A percentile compares a stretch with the other conserved stretches of the same genome.
Conservation (phyloP, 305 asterid genomes). For the Solanum hybrid region DNA sequence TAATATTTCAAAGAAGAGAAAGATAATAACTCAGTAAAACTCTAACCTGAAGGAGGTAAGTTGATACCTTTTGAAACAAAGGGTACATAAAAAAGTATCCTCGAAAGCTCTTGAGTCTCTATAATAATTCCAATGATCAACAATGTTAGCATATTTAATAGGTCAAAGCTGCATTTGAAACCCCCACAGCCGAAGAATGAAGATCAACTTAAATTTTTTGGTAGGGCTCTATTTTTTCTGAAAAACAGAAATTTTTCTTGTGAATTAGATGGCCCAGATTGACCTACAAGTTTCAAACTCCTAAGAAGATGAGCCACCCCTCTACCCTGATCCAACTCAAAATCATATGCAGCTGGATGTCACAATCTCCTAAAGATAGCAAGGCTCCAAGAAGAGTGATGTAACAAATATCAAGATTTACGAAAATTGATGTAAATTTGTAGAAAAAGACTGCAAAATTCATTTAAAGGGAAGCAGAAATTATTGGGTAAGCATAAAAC, state of each 20-base stretch:
- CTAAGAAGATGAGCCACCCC: background rate
- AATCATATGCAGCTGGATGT: background rate
- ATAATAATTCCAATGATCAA: background rate
- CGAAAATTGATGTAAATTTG: too few species aligned
- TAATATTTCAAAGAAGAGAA: background rate
- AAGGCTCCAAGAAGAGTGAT: background rate
- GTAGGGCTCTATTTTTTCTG: background rate
- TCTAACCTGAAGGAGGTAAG: background rate
- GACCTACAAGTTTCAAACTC: background rate
- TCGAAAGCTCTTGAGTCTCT: background rate
- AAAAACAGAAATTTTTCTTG: background rate
- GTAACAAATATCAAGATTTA: background rate
- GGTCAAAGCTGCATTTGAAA: background rate
- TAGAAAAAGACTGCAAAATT: background rate
- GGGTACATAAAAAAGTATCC: background rate
- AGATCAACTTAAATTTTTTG: background rate
- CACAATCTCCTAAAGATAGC: background rate
- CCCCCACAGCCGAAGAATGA: background rate
- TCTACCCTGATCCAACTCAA: background rate
- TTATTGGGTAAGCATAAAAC: background rate
- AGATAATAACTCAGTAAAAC: background rate
- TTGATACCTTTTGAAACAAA: background rate
- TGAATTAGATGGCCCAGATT: background rate
- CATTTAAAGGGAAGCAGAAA: background rate
- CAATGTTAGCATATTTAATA: background rate